A percentile compares a stretch with the other conserved stretches of the same genome.
Evolutionary conservation across 208 protist genomes (phyloP).

Genomic region (Acanthamoeba lenticulata): DNA sequence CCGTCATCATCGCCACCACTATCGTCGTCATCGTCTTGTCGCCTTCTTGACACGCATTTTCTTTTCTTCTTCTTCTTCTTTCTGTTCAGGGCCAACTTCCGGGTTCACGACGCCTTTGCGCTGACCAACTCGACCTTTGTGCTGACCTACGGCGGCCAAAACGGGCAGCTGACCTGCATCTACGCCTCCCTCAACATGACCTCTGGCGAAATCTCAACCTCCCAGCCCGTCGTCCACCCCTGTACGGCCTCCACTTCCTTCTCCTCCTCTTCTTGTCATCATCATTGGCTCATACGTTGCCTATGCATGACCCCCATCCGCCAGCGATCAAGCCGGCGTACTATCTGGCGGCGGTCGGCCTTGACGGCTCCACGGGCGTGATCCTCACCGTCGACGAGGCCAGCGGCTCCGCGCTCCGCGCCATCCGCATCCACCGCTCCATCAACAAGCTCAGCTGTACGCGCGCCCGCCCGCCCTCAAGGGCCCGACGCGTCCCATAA

Average conservation of each 20-base stretch:
- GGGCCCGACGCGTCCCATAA: no score
- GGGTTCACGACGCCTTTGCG: background rate
- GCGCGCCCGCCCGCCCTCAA: background rate
- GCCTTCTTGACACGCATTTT: no score
- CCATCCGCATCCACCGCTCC: background rate
- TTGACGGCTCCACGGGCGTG: background rate
- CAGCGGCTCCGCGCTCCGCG: background rate
- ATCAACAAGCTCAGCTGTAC: background rate
- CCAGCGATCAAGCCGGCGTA: background rate
- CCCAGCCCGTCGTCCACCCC: background rate
- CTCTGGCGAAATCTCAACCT: background rate
- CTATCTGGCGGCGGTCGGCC: background rate
- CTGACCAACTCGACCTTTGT: background rate
- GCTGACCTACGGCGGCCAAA: background rate
- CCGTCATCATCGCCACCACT: no score
- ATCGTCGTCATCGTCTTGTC: no score
- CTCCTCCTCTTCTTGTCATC: no score
- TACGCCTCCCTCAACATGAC: background rate
- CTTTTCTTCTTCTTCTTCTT: no score
- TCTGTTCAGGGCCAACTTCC: background rate
- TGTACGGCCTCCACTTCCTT: background rate
- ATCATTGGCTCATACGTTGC: no score
- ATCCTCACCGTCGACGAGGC: background rate
- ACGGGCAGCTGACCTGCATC: background rate
- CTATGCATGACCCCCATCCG: no score